Percentiles rank a stretch among this genome's conserved stretches.
These are phyloP conservation scores for Podospora didyma DNA, from an alignment of 495 filamentous ascomycete genomes.

Conservation along the genomic window DNA sequence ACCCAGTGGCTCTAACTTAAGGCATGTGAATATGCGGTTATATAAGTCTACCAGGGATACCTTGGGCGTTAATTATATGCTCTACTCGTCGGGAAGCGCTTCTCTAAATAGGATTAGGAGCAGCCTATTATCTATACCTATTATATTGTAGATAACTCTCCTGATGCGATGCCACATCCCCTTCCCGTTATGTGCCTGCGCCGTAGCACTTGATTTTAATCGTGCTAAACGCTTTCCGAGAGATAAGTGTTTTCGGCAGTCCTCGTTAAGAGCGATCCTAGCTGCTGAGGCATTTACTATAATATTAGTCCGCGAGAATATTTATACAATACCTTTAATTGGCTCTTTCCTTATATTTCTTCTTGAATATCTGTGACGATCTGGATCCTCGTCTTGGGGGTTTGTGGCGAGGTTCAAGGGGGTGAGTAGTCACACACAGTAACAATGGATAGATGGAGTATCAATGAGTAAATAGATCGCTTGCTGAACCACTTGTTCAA, in stretches of 20 bases:
- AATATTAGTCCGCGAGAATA: background rate
- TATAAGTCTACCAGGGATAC: too few relatives aligned
- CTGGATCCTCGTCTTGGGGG: too few relatives aligned
- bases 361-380: background rate
- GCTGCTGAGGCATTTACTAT: background rate
- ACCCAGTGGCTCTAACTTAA: too few relatives aligned
- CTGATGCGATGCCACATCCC: background rate
- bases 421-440: too few relatives aligned
- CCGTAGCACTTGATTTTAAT: background rate
- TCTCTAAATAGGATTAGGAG: background rate
- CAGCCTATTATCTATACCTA: background rate
- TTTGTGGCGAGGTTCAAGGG: too few relatives aligned
- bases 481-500: too few relatives aligned
- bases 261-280: background rate
- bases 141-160: background rate
- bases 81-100: background rate
- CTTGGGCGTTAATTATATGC: background rate
- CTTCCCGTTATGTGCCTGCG: background rate
- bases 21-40: too few relatives aligned
- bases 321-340: background rate
- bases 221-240: background rate
- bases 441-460: too few relatives aligned
- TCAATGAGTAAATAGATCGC: too few relatives aligned
- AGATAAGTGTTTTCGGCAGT: background rate
- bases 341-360: background rate